phyloP scores from a whole-genome alignment of 257 asterid species.

The Jasminum sambac region DNA sequence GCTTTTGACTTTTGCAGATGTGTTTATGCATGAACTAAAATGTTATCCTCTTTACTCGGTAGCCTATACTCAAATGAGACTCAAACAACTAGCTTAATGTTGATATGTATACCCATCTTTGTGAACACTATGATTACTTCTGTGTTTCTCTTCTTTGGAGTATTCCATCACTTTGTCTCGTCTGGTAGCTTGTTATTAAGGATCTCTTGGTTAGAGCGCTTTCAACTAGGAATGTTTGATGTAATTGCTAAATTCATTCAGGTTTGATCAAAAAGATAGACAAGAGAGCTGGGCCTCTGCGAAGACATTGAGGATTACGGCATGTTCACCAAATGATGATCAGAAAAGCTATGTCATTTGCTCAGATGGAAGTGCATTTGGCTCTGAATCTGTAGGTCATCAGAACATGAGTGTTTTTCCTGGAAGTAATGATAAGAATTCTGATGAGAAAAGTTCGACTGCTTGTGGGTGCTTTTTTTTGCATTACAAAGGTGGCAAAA shows the following conservation, averaged over 20 bases:
- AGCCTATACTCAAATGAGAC: not conserved
- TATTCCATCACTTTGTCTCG: not conserved
- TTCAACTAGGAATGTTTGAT: conserved; percentile 12
- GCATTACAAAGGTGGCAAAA: conserved; percentile 56
- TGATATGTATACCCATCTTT: conserved; percentile 9
- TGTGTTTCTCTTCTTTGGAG: not conserved
- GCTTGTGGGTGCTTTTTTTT: conserved; percentile 51
- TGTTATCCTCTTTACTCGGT: not conserved
- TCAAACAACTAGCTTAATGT: not conserved
- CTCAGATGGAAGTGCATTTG: conserved; percentile 38
- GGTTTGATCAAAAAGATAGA: conserved; percentile 58
- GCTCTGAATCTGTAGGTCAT: conserved; percentile 37
- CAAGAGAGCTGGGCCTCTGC: conserved; percentile 58
- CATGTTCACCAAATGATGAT: conserved; percentile 41
- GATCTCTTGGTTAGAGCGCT: not conserved
- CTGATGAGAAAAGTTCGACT: conserved; percentile 37
- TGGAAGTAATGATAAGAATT: conserved; percentile 36
- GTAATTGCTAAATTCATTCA: conserved; percentile 36
- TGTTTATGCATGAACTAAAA: not conserved
- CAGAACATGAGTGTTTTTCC: conserved; percentile 26
- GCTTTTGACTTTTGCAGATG: not conserved
- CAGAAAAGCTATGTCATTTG: conserved; percentile 43
- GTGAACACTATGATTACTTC: not conserved
- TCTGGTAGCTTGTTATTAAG: not conserved
- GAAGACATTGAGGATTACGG: conserved; percentile 52